A percentile compares a stretch with the other conserved stretches of the same genome.
These are phyloP conservation scores for Apiotrichum laibachii DNA, from an alignment of 1,284 basidiomycete species.

Conservation along the genomic window DNA sequence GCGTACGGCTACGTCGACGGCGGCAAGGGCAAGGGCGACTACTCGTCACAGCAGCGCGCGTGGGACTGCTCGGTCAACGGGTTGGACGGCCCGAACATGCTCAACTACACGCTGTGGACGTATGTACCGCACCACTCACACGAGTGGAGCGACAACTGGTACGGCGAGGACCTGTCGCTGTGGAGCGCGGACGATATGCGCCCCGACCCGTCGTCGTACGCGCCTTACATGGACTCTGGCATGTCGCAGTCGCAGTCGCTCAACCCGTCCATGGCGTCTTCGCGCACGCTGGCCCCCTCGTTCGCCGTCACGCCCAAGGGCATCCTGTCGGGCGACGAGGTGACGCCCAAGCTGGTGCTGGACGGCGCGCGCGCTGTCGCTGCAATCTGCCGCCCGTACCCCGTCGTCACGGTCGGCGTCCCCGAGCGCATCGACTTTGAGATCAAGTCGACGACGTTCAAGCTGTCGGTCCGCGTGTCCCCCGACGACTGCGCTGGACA, in stretches of 20 bases:
- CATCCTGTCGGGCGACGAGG: constrained; percentile 33
- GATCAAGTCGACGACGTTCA: constrained; percentile 66
- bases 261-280: constrained; percentile 24
- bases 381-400: constrained; percentile 80
- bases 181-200: constrained; percentile 74
- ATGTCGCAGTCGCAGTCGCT: not conserved
- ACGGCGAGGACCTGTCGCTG: constrained; percentile 88
- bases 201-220: not conserved
- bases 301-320: constrained; percentile 35
- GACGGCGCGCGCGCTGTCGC: constrained; percentile 76
- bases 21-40: constrained; percentile 75
- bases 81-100: constrained; percentile 73
- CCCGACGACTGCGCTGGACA: constrained; percentile 52
- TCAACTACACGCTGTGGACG: constrained; percentile 89
- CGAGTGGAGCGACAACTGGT: constrained; percentile 90
- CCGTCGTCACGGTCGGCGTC: constrained; percentile 67
- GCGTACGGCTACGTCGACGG: constrained; percentile 78
- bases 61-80: constrained; percentile 90
- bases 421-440: constrained; percentile 71
- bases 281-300: constrained; percentile 24
- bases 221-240: not conserved
- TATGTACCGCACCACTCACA: constrained; percentile 75
- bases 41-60: constrained; percentile 73
- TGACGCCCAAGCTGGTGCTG: constrained; percentile 65
- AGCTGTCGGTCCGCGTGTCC: constrained; percentile 62